A percentile compares a stretch with the other conserved stretches of the same genome.
phyloP scores from a whole-genome alignment of 352 stramenopile species.

The Nothophytophthora sp. region DNA sequence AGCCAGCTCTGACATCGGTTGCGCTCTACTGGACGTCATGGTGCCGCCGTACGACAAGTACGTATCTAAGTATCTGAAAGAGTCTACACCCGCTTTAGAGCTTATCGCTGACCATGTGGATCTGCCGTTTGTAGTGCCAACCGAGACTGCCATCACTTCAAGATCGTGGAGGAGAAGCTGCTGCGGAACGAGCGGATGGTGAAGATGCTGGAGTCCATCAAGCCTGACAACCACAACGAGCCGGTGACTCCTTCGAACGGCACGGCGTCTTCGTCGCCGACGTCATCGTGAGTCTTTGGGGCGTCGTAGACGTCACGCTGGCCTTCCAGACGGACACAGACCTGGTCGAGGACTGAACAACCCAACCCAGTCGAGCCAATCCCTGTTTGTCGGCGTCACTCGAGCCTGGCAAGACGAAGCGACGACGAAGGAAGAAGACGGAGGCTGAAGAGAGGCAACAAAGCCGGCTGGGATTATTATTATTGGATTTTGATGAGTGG shows the following conservation, averaged over 20 bases:
- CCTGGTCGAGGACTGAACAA: too few relatives aligned
- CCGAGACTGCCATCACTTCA: slow-evolving; percentile 77
- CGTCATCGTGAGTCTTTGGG: slow-evolving; percentile 36
- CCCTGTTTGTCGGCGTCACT: too few relatives aligned
- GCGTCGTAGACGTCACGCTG: too few relatives aligned
- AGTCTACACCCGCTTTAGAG: too few relatives aligned
- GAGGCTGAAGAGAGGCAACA: slow-evolving; percentile 12
- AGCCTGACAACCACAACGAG: slow-evolving; percentile 69
- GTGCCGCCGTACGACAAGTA: slow-evolving; percentile 88
- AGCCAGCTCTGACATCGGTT: slow-evolving; percentile 70
- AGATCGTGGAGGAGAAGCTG: slow-evolving; percentile 62
- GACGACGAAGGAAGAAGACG: slow-evolving; percentile 10
- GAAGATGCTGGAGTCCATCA: slow-evolving; percentile 73
- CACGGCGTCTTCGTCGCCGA: slow-evolving; percentile 28
- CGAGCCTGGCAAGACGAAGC: slow-evolving; percentile 20
- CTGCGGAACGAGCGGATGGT: slow-evolving; percentile 59
- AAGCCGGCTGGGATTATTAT: slow-evolving; percentile 39
- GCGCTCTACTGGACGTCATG: slow-evolving; percentile 83
- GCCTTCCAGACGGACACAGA: too few relatives aligned
- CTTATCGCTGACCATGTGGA: slow-evolving; percentile 1
- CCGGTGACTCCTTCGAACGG: slow-evolving; percentile 33
- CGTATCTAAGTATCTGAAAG: slow-evolving; percentile 17
- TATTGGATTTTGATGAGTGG: slow-evolving; percentile 32
- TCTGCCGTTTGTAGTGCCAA: slow-evolving; percentile 53
- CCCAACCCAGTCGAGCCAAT: too few relatives aligned